Evolutionary conservation across 2,329 filamentous ascomycete species (phyloP), one percentile per base, ranked within the genome.

Genomic region (Microthyrium microscopicum): DNA sequence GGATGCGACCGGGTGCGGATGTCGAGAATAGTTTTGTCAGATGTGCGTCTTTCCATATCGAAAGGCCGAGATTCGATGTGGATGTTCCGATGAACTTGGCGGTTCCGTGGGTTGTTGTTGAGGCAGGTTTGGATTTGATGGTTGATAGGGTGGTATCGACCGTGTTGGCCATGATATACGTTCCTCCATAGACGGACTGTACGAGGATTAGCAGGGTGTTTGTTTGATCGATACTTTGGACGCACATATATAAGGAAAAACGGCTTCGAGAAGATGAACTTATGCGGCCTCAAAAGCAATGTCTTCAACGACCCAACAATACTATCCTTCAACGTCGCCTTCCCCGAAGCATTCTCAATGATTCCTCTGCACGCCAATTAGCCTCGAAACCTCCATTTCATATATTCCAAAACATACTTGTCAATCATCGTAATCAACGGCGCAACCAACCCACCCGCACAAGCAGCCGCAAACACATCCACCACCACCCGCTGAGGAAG

Each of bases 381-480:
- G 33, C 32, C 8, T 26, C 11, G 28, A 4, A n/a, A 17, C 9
- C 12, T 17, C n/a, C 9, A 3, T 18, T 20, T 4, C 9, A 11
- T 20, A 20, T 22, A 33, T 31, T 7, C 8, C 8, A 25, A 12
- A 15, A 47, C 60, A 39, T 60, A 85, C 79, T 77, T 73, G 55
- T 93, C 84, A 55, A 94, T 89, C 42, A 89, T 77, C 24, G 78
- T 79, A 41, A 93, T 87, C 25, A 91, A 51, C 2, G 85, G 84
- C 35, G 84, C 82, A 30, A 93, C 77, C 39, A 89, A 59, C 5
- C 67, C 68, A 2, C 77, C 82, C 8, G 84, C 81, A 29, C 70
- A 67, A 2, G 69, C 66, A 2, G 82, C 84, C 46, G 77, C 75
- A 28, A 68, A 53, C 16, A 69, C 54, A 58, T 93, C 83, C 12